Evolutionary conservation across 768 basidiomycete genomes (phyloP).

Genomic region (Lyophyllum shimeji): DNA sequence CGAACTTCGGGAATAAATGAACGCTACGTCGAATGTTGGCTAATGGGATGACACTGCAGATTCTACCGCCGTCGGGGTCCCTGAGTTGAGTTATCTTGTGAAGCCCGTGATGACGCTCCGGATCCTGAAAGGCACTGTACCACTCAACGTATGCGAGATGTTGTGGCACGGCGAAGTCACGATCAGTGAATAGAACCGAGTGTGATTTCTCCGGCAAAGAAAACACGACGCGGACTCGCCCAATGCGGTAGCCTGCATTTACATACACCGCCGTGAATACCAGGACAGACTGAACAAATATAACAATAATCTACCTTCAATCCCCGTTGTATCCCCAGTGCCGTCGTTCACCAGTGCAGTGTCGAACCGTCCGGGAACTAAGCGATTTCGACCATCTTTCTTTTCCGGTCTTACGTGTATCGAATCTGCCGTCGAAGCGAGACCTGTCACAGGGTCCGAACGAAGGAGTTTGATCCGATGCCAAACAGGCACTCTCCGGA

Average conservation of each 20-base stretch:
- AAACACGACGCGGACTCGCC: slow-evolving; percentile 10
- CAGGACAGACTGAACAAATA: not conserved
- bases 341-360: not conserved
- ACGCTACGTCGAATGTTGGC: slow-evolving; percentile 25
- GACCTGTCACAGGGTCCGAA: slow-evolving; percentile 10
- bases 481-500: slow-evolving; percentile 25
- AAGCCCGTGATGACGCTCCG: slow-evolving; percentile 16
- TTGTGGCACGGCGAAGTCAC: too few relatives aligned
- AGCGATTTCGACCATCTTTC: slow-evolving; percentile 9
- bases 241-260: slow-evolving; percentile 23
- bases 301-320: slow-evolving; percentile 14
- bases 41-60: slow-evolving; percentile 27
- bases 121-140: slow-evolving; percentile 19
- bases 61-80: slow-evolving; percentile 3
- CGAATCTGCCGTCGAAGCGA: slow-evolving; percentile 20
- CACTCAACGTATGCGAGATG: slow-evolving; percentile 28
- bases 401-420: slow-evolving; percentile 24
- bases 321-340: slow-evolving; percentile 3
- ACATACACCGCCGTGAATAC: not conserved
- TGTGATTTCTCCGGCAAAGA: slow-evolving; percentile 3
- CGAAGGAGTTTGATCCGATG: slow-evolving; percentile 29
- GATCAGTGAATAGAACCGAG: slow-evolving; percentile 5
- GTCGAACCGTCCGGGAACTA: slow-evolving; percentile 24
- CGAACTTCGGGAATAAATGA: slow-evolving; percentile 29
- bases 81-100: slow-evolving; percentile 16